Percentiles rank a stretch among this genome's conserved stretches.
Conservation (phyloP, 176 grass and related monocot species). For the Oryza rufipogon region DNA sequence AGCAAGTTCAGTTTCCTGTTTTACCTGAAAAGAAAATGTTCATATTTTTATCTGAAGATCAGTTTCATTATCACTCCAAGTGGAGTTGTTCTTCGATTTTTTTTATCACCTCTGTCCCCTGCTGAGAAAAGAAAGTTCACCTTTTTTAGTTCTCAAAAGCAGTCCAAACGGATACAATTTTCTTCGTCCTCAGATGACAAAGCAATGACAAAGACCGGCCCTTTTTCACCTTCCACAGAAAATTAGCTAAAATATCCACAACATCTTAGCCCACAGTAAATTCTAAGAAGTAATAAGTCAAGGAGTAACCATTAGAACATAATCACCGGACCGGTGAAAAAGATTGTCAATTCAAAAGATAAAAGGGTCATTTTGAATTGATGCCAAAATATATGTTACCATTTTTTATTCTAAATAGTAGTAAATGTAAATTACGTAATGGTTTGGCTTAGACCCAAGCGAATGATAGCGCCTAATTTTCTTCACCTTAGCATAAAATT, state of each 20-base stretch:
- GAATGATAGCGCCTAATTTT: too few species aligned
- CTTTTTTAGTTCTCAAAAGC: background rate
- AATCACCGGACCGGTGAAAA: too few species aligned
- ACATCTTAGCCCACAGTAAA: background rate
- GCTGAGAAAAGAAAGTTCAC: background rate
- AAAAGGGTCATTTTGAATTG: too few species aligned
- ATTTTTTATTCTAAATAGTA: too few species aligned
- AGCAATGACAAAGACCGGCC: background rate
- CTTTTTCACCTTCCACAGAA: too few species aligned
- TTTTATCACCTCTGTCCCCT: background rate
- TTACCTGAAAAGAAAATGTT: background rate
- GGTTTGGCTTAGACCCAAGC: too few species aligned
- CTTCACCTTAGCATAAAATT: too few species aligned
- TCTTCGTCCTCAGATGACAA: background rate
- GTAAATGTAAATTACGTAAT: too few species aligned
- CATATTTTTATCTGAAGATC: background rate
- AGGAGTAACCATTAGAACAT: too few species aligned
- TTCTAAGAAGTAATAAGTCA: too few species aligned
- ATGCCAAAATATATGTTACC: accelerated
- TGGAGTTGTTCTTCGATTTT: background rate
- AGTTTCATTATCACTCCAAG: background rate
- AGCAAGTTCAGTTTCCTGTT: background rate
- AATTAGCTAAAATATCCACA: too few species aligned
- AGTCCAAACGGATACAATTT: background rate
- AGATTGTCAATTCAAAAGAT: too few species aligned